Percentiles rank a stretch among this genome's conserved stretches.
These are phyloP conservation scores for Nephelium lappaceum DNA, from an alignment of 345 rosid genomes.

Conservation along the genomic window DNA sequence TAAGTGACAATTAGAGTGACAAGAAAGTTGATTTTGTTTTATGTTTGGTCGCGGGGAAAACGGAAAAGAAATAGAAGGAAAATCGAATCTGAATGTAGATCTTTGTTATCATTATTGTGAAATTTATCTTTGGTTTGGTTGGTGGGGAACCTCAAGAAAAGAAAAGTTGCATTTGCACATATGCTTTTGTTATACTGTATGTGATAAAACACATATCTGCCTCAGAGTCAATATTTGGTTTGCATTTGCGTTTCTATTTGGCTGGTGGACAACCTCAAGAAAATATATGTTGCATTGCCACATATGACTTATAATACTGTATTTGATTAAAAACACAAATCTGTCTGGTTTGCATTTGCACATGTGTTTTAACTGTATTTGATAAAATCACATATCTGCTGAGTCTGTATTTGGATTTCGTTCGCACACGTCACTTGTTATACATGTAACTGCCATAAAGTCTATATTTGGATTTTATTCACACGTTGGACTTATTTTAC, in stretches of 20 bases:
- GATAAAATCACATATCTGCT: not conserved
- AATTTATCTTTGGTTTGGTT: slow-evolving; percentile 2
- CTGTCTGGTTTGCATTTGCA: not conserved
- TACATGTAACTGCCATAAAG: not conserved
- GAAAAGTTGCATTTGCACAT: not conserved
- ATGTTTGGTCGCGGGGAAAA: not conserved
- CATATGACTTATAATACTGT: not conserved
- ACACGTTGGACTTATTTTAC: too few relatives aligned
- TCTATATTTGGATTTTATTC: not conserved
- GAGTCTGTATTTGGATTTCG: not conserved
- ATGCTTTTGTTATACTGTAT: not conserved
- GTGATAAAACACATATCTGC: not conserved
- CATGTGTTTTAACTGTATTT: not conserved
- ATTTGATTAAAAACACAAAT: not conserved
- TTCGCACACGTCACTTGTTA: not conserved
- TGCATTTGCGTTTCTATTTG: not conserved
- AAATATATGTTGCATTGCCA: not conserved
- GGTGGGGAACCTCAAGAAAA: not conserved
- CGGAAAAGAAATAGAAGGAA: not conserved
- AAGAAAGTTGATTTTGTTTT: not conserved
- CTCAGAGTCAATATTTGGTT: not conserved
- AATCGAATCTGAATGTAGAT: not conserved
- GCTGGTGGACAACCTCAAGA: too few relatives aligned
- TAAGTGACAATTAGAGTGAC: not conserved
- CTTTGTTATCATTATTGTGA: not conserved